phyloP scores from a whole-genome alignment of 495 filamentous ascomycete species.

The Chlorociboria aeruginascens region DNA sequence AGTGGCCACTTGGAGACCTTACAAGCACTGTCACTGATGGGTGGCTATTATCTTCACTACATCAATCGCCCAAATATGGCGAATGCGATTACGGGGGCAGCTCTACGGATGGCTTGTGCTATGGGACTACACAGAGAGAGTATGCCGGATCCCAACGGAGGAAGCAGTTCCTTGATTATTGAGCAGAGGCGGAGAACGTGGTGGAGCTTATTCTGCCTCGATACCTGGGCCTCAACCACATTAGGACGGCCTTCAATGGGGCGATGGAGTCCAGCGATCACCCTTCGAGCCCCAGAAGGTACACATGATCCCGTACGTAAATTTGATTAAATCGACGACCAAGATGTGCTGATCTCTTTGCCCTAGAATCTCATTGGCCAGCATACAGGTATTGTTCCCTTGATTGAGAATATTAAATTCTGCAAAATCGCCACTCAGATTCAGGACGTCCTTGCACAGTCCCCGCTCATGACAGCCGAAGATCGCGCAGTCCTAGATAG shows the following conservation, averaged over 20 bases:
- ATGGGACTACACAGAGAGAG: conserved; percentile 69
- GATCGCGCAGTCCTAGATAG: conserved; percentile 53
- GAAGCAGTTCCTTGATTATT: conserved; percentile 37
- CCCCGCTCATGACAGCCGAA: conserved; percentile 50
- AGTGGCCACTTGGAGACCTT: conserved; percentile 59
- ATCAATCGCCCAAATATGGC: conserved; percentile 70
- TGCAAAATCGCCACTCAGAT: conserved; percentile 69
- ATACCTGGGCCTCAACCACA: conserved; percentile 68
- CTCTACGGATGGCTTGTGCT: conserved; percentile 56
- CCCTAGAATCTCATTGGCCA: conserved; percentile 34
- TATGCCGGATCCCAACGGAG: conserved; percentile 29
- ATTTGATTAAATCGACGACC: not conserved
- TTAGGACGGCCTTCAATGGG: conserved; percentile 70
- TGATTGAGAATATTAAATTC: conserved; percentile 69
- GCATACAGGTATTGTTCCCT: conserved; percentile 52
- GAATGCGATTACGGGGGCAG: conserved; percentile 51
- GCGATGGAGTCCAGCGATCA: conserved; percentile 60
- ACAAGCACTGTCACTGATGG: conserved; percentile 58
- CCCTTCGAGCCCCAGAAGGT: conserved; percentile 51
- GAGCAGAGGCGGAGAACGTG: conserved; percentile 62
- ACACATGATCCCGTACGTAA: conserved; percentile 12
- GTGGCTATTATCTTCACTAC: conserved; percentile 72
- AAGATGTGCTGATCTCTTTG: too few relatives aligned
- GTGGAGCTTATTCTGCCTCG: conserved; percentile 73
- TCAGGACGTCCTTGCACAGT: conserved; percentile 62